Evolutionary conservation across 208 protist species (phyloP), one percentile per base, ranked within the genome.

Genomic region (Trypanosoma conorhini): DNA sequence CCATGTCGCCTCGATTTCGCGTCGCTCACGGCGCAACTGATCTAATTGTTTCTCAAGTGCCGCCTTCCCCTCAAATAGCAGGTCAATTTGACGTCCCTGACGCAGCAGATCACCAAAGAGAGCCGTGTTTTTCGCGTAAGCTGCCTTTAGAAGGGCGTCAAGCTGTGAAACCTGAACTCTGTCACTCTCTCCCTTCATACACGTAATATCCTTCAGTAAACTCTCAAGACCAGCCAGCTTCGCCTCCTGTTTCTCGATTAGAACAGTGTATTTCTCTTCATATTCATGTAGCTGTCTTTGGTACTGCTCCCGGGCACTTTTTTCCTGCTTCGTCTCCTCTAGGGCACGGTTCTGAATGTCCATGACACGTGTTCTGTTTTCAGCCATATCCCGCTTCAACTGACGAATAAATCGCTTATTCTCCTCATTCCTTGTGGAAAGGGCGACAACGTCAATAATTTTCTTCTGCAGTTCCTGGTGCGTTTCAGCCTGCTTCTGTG

Each of bases 351-450:
- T 96, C 70, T 95, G 87, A 66, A 94, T 87, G 61, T 89, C 77
- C 81, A 96, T 89, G 42, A 92, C 86, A 22, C 88, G 81, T 24
- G 81, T 85, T 51, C 84, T 78, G 70, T 83, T 93, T 60, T 95
- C 89, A 19, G 83, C 77, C 81, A 91, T 91, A 75, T 96, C 92
- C 33, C 84, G 79, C 77, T 95, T 96, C 24, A 94, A 76, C 77
- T 96, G 92, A 21, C 92, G 89, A 70, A 96, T 96, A 62, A 94
- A 92, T 5, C 86, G 76, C 61, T 96, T 96, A 76, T 87, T 93
- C 70, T 94, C 87, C 75, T 96, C 88, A 60, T 93, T 92, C 48
- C 92, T 87, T 0, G 89, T 92, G 19, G 87, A 93, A 15, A 96
- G 83, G 12, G 92, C 85, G 19, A 96, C 83, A 21, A 94, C 89